These are phyloP conservation scores for Tagetes patula DNA, from an alignment of 129 eudicot genomes.

Conservation along the genomic window DNA sequence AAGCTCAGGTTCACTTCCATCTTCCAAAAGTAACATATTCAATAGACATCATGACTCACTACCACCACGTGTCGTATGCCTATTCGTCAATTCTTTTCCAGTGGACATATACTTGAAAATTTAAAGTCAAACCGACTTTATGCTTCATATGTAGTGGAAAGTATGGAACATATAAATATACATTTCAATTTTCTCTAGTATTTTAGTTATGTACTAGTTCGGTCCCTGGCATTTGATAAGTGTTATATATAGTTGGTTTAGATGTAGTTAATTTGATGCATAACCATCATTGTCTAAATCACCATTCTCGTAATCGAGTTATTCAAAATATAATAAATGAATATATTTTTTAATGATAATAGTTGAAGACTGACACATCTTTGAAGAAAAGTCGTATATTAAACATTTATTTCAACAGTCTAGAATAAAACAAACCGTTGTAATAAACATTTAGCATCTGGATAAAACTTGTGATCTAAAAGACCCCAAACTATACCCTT, in stretches of 20 bases:
- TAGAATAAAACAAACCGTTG: no score
- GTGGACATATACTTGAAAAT: conserved; percentile 18
- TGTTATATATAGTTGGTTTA: background rate
- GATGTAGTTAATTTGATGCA: background rate
- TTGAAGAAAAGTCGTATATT: no score
- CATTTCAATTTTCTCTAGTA: background rate
- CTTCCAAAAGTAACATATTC: conserved; percentile 7
- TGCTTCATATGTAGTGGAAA: background rate
- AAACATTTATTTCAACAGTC: no score
- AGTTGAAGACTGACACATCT: no score
- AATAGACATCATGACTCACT: conserved; percentile 18
- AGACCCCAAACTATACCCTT: no score
- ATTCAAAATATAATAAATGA: no score
- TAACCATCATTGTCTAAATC: background rate
- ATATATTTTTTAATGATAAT: no score
- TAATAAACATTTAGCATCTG: no score
- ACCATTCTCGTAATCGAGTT: no score
- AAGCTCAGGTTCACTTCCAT: conserved; percentile 30
- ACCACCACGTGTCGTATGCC: conserved; percentile 8
- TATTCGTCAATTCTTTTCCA: background rate
- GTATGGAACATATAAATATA: background rate
- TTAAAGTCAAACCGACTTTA: conserved; percentile 10
- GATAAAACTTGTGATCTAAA: no score
- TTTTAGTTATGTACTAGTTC: background rate
- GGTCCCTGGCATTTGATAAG: conserved; percentile 12